These are phyloP conservation scores for Striga asiatica DNA, from an alignment of 257 asterid species.

Conservation along the genomic window DNA sequence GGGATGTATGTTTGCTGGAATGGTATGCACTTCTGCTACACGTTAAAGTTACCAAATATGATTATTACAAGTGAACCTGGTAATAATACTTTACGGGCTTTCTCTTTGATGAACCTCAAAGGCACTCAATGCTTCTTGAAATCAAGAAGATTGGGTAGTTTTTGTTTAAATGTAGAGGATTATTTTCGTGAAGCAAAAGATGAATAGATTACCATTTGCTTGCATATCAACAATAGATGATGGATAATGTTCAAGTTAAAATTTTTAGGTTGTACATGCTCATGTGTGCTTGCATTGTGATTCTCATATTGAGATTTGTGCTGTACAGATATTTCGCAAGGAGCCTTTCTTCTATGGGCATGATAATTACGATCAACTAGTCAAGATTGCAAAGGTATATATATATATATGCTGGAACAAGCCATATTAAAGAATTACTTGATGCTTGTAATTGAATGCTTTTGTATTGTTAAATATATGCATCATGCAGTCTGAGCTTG, in stretches of 20 bases:
- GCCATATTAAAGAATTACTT: background rate
- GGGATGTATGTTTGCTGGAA: slow-evolving; percentile 74
- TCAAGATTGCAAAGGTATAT: slow-evolving; percentile 81
- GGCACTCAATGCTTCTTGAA: no score
- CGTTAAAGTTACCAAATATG: no score
- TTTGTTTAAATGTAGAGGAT: no score
- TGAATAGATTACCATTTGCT: no score
- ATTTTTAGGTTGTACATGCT: slow-evolving; percentile 15
- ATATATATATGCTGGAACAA: slow-evolving; percentile 21
- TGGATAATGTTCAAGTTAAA: background rate
- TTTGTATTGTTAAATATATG: background rate
- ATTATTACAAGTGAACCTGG: no score
- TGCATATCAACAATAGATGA: no score
- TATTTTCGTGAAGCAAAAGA: no score
- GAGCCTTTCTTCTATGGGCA: slow-evolving; percentile 94
- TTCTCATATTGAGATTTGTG: background rate
- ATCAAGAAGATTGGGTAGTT: no score
- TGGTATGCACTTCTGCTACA: slow-evolving; percentile 40
- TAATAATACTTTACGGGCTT: no score
- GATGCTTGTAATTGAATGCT: background rate
- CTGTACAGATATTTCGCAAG: slow-evolving; percentile 72
- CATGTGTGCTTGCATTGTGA: slow-evolving; percentile 28
- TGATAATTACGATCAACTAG: slow-evolving; percentile 84
- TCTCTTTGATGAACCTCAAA: no score
- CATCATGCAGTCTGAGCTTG: background rate